Percentiles rank a stretch among this genome's conserved stretches.
Conservation (phyloP, 2,329 filamentous ascomycete species). For the Arachnomyces sp. region DNA sequence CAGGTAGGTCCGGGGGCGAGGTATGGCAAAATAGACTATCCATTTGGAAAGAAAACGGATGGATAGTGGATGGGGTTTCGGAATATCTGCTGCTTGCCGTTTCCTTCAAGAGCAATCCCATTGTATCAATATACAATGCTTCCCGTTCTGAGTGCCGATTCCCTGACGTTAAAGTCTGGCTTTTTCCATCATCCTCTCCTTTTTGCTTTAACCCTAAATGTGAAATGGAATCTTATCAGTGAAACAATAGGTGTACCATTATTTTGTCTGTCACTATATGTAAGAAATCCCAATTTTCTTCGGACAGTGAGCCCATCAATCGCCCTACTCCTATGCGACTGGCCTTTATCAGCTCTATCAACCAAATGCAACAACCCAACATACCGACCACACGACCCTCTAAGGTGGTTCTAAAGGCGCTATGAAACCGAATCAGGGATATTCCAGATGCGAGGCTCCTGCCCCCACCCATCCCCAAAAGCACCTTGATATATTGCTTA, state of each 20-base stretch:
- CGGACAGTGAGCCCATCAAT: slow-evolving; percentile 1
- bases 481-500: no score
- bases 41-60: no score
- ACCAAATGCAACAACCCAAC: no score
- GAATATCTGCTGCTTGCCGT: no score
- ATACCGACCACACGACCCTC: background rate
- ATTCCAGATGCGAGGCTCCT: slow-evolving; percentile 11
- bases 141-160: background rate
- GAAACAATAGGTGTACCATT: slow-evolving; percentile 33
- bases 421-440: slow-evolving; percentile 5
- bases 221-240: slow-evolving; percentile 24
- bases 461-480: background rate
- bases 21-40: no score
- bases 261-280: slow-evolving; percentile 39
- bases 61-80: no score
- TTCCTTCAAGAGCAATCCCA: slow-evolving; percentile 1
- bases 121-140: slow-evolving; percentile 1
- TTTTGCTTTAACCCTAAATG: slow-evolving; percentile 3
- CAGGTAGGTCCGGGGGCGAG: no score
- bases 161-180: no score
- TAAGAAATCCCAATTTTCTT: slow-evolving; percentile 20
- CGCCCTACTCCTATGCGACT: background rate
- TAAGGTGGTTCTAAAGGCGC: no score
- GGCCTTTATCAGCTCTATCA: background rate
- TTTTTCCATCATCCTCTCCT: slow-evolving; percentile 6